phyloP scores from a whole-genome alignment of 1,284 basidiomycete species.

The Xerocomus nothofagi region DNA sequence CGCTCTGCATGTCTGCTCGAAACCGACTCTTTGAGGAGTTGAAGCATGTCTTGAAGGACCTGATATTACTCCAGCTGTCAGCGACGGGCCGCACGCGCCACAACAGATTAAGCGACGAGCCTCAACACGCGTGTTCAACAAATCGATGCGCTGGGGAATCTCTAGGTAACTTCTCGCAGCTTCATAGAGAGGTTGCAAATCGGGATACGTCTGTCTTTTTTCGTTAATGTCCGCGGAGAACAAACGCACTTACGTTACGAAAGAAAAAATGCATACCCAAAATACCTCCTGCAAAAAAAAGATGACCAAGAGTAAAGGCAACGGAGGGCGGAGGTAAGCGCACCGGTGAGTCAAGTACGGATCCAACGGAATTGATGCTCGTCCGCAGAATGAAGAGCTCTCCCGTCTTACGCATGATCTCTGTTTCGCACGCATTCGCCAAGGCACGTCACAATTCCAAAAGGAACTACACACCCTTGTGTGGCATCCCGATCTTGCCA shows the following conservation, averaged over 20 bases:
- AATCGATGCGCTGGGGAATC: constrained; percentile 90
- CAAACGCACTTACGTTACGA: background rate
- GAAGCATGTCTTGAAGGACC: constrained; percentile 97
- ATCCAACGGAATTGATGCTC: constrained; percentile 95
- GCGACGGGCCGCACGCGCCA: background rate
- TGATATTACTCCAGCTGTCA: constrained; percentile 32
- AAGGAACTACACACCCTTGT: constrained; percentile 52
- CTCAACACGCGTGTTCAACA: constrained; percentile 93
- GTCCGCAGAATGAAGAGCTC: constrained; percentile 92
- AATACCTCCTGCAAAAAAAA: constrained; percentile 74
- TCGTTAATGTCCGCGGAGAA: constrained; percentile 18
- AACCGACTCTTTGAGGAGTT: constrained; percentile 92
- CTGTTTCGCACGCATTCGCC: constrained; percentile 40
- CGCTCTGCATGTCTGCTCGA: constrained; percentile 90
- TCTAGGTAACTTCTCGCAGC: constrained; percentile 93
- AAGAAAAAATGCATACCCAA: constrained; percentile 59
- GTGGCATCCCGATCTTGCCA: constrained; percentile 89
- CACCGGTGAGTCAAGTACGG: constrained; percentile 92
- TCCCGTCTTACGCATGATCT: constrained; percentile 98
- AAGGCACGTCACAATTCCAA: constrained; percentile 2
- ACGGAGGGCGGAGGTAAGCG: constrained; percentile 32
- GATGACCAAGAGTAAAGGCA: constrained; percentile 1
- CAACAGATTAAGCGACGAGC: constrained; percentile 43
- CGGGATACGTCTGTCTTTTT: constrained; percentile 71
- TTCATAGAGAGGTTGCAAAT: constrained; percentile 93